Percentiles rank a stretch among this genome's conserved stretches.
These are phyloP conservation scores for Mycogone perniciosa DNA, from an alignment of 2,329 filamentous ascomycete genomes.

Conservation along the genomic window DNA sequence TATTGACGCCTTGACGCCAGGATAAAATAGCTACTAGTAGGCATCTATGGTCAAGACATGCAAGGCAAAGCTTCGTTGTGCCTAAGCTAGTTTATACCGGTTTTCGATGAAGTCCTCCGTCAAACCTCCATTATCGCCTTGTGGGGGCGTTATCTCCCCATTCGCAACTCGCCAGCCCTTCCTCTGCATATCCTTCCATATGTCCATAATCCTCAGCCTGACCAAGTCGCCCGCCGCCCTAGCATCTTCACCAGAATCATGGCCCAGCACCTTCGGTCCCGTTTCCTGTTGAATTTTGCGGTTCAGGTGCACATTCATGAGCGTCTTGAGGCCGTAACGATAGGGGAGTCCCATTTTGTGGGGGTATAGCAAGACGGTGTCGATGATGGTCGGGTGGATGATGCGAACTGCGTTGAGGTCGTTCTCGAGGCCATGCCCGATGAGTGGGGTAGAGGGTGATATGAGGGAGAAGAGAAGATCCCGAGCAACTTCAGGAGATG, in stretches of 20 bases:
- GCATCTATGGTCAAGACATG: background rate
- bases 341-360: slow-evolving; percentile 70
- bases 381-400: slow-evolving; percentile 77
- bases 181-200: slow-evolving; percentile 61
- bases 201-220: slow-evolving; percentile 59
- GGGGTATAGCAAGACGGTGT: slow-evolving; percentile 79
- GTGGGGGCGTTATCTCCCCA: slow-evolving; percentile 39
- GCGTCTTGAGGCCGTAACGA: slow-evolving; percentile 67
- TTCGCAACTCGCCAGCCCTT: slow-evolving; percentile 60
- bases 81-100: slow-evolving; percentile 4
- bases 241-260: slow-evolving; percentile 91
- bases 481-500: slow-evolving; percentile 68
- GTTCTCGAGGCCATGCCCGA: slow-evolving; percentile 93
- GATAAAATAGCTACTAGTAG: background rate
- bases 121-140: slow-evolving; percentile 20
- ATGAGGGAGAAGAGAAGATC: slow-evolving; percentile 70
- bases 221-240: slow-evolving; percentile 83
- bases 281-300: slow-evolving; percentile 71
- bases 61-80: background rate
- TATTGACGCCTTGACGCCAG: background rate
- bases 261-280: slow-evolving; percentile 50
- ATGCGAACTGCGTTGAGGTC: slow-evolving; percentile 82
- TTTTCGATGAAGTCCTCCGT: slow-evolving; percentile 35
- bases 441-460: slow-evolving; percentile 69
- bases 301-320: slow-evolving; percentile 64